Base-by-base conservation (phyloP, 257 asterid genomes). In the Coffea canephora region DNA sequence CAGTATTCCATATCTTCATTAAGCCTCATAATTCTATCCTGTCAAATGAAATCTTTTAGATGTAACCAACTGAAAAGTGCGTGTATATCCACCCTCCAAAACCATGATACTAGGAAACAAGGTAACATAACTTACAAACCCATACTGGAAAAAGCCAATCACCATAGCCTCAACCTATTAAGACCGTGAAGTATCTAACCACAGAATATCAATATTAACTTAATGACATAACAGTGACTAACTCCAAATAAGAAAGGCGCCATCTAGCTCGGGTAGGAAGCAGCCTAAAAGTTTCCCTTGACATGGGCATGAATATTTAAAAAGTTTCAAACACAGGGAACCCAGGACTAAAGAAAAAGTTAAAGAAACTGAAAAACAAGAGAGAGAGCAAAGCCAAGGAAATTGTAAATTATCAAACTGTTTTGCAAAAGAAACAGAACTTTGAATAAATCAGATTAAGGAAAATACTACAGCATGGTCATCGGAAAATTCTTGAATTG, bases 21-120 rank as follows among this genome's bases (percentile, higher is more conserved):
- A 87, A 96, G 79, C 85, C 87, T 91, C 69, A 81, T 83, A 85
- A 96, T 82, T 80, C 84, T 95, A 82, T 91, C 97, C 99, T 96
- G 94, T 82, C 49, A 82, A 75, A 62, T 79, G 69, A 55, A 79
- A 80, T 7, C 76, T 72, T 72, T 69, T 36, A 21, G 69, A 59
- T 59, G 25, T n/a, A 6, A 41, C 43, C 10, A 61, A 9, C 61
- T 43, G 61, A 76, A 62, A 39, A 61, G 21, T 52, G 21, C 69
- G 5, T 41, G n/a, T 39, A 59, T 23, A 23, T 52, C 21, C 27
- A 27, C 52, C 23, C 19, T 72, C 21, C 34, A 72, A 72, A 19
- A 48, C 13, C 25, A 72, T 8, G 55, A 72, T 70, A 18, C 74
- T 1, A 41, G 74, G 36, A 49, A 41, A 48, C 65, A 70, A 70